Conservation (phyloP, 441 rosid species). For the Lepidium campestre region DNA sequence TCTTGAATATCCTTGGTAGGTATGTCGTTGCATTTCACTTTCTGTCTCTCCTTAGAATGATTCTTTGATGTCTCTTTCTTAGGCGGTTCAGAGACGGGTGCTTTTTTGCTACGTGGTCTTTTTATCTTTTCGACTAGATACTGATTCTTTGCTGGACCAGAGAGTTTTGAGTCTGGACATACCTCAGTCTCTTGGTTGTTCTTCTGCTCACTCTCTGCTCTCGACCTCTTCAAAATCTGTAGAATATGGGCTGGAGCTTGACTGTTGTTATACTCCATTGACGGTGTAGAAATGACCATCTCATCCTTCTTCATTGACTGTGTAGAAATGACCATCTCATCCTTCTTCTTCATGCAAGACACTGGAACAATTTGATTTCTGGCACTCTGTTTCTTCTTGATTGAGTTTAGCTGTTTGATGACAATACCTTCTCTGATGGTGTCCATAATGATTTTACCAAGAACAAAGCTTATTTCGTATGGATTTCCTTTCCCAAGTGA, state of each 20-base stretch:
- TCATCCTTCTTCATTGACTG: not conserved
- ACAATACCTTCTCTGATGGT: conserved; percentile 43
- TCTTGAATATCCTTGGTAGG: conserved; percentile 2
- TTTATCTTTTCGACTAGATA: not conserved
- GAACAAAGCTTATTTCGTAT: conserved; percentile 59
- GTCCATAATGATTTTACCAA: conserved; percentile 73
- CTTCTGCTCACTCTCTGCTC: no score
- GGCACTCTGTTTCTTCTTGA: not conserved
- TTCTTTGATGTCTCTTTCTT: conserved; percentile 26
- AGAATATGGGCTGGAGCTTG: not conserved
- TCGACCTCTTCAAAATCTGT: conserved; percentile 5
- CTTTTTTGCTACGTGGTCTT: not conserved
- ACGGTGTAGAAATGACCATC: not conserved
- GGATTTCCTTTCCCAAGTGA: conserved; percentile 54
- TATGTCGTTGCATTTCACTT: not conserved
- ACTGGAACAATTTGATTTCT: not conserved
- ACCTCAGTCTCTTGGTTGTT: no score
- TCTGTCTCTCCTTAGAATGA: conserved; percentile 9
- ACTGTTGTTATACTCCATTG: not conserved
- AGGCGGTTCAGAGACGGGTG: conserved; percentile 13
- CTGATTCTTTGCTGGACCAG: conserved; percentile 3
- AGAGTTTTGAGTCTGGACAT: not conserved
- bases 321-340: not conserved
- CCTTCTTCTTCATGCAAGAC: not conserved
- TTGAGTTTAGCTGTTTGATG: conserved; percentile 23